Percentiles rank a stretch among this genome's conserved stretches.
phyloP scores from a whole-genome alignment of 345 rosid species.

The Ailanthus altissimus region DNA sequence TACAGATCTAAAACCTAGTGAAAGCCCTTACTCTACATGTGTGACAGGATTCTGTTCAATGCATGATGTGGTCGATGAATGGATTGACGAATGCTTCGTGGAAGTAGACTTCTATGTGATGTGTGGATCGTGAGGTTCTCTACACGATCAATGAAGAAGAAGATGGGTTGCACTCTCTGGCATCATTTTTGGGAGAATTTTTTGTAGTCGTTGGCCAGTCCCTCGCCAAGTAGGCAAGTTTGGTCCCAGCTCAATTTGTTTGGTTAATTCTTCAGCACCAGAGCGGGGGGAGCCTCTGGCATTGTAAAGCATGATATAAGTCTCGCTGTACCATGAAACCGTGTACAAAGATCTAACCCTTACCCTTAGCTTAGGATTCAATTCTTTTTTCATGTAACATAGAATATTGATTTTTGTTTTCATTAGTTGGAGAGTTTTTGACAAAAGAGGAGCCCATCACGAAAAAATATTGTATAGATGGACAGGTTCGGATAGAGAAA shows the following conservation, averaged over 20 bases:
- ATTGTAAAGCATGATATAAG: constrained; percentile 23
- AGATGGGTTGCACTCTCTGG: constrained; percentile 19
- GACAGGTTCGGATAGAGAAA: constrained; percentile 40
- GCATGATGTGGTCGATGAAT: not conserved
- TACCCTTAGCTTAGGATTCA: constrained; percentile 42
- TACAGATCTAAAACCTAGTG: constrained; percentile 13
- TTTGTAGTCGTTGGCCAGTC: constrained; percentile 26
- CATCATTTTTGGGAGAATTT: constrained; percentile 14
- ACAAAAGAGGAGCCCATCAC: constrained; percentile 34
- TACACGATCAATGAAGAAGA: constrained; percentile 15
- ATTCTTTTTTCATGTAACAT: constrained; percentile 56
- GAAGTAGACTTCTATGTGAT: not conserved
- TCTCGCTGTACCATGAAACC: constrained; percentile 44
- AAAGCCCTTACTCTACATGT: constrained; percentile 15
- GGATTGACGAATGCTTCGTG: not conserved
- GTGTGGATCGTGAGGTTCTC: constrained; percentile 10
- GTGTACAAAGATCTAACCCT: constrained; percentile 57
- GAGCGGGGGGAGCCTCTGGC: constrained; percentile 29
- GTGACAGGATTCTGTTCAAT: constrained; percentile 16
- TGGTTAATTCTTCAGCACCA: constrained; percentile 35
- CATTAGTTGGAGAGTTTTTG: constrained; percentile 32
- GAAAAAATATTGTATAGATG: constrained; percentile 47
- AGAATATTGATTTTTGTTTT: not conserved
- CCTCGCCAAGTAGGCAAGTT: not conserved
- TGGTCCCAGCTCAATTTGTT: constrained; percentile 25